phyloP scores from a whole-genome alignment of 1,284 basidiomycete genomes.

The Papiliotrema fonsecae region DNA sequence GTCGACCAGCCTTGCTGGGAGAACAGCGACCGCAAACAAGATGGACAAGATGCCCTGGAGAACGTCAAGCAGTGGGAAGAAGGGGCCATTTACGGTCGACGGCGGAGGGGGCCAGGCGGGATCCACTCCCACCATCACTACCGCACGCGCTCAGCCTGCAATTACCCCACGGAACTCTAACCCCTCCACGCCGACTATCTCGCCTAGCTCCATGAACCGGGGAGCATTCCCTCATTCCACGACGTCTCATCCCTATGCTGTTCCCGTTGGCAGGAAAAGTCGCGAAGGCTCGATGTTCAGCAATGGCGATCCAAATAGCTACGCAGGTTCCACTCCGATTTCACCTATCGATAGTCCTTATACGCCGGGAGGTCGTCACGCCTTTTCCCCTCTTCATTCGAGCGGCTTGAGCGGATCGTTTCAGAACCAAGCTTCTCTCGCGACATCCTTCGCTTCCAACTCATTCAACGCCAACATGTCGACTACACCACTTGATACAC shows the following conservation, averaged over 20 bases:
- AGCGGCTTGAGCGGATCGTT: neutral
- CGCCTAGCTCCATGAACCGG: slow-evolving; percentile 11
- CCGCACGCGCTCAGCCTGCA: slow-evolving; percentile 12
- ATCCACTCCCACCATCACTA: neutral
- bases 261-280: slow-evolving; percentile 13
- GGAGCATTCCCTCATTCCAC: slow-evolving; percentile 8
- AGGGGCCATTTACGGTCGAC: slow-evolving; percentile 46
- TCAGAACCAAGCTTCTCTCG: neutral
- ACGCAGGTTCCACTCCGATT: slow-evolving; percentile 18
- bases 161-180: slow-evolving; percentile 20
- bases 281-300: slow-evolving; percentile 18
- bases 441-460: neutral
- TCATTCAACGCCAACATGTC: neutral
- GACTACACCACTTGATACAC: neutral
- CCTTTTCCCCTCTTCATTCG: slow-evolving; percentile 2
- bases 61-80: slow-evolving; percentile 30
- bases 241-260: slow-evolving; percentile 5
- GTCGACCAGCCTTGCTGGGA: neutral
- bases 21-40: slow-evolving; percentile 16
- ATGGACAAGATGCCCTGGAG: slow-evolving; percentile 42
- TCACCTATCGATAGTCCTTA: slow-evolving; percentile 3
- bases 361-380: neutral
- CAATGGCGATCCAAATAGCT: slow-evolving; percentile 14
- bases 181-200: slow-evolving; percentile 21
- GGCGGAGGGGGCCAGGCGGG: slow-evolving; percentile 27